Percentiles rank a stretch among this genome's conserved stretches.
phyloP scores from a whole-genome alignment of 768 basidiomycete genomes.

The Boletus rubropictus region DNA sequence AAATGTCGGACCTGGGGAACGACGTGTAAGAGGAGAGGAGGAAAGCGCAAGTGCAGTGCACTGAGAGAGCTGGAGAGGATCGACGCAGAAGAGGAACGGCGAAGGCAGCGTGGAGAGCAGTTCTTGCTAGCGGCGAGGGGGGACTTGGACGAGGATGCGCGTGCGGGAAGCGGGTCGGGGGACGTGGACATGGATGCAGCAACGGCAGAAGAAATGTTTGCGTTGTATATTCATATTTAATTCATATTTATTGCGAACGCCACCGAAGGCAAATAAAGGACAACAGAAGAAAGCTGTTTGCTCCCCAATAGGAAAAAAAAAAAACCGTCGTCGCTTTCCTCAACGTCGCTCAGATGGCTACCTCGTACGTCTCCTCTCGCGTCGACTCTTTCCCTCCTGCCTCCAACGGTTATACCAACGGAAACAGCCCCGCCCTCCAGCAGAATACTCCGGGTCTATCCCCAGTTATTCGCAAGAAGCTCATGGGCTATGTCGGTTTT shows the following conservation, averaged over 20 bases:
- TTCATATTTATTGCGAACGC: slow-evolving; percentile 18
- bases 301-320: slow-evolving; percentile 40
- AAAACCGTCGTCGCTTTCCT: slow-evolving; percentile 31
- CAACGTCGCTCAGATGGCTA: slow-evolving; percentile 53
- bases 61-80: slow-evolving; percentile 13
- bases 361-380: slow-evolving; percentile 64
- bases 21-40: not conserved
- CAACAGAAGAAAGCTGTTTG: slow-evolving; percentile 21
- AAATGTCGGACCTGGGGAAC: not conserved
- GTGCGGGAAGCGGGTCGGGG: not conserved
- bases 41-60: not conserved
- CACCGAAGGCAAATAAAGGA: slow-evolving; percentile 34
- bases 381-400: slow-evolving; percentile 52
- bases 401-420: slow-evolving; percentile 57
- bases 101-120: not conserved
- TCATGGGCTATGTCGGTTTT: slow-evolving; percentile 94
- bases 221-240: slow-evolving; percentile 33
- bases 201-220: slow-evolving; percentile 34
- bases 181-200: not conserved
- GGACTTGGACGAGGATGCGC: not conserved
- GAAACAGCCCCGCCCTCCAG: slow-evolving; percentile 56
- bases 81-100: slow-evolving; percentile 21
- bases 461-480: slow-evolving; percentile 73
- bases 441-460: slow-evolving; percentile 28
- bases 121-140: slow-evolving; percentile 8